Evolutionary conservation across 1,284 basidiomycete species (phyloP).

Genomic region (Trichosporon ovoides): DNA sequence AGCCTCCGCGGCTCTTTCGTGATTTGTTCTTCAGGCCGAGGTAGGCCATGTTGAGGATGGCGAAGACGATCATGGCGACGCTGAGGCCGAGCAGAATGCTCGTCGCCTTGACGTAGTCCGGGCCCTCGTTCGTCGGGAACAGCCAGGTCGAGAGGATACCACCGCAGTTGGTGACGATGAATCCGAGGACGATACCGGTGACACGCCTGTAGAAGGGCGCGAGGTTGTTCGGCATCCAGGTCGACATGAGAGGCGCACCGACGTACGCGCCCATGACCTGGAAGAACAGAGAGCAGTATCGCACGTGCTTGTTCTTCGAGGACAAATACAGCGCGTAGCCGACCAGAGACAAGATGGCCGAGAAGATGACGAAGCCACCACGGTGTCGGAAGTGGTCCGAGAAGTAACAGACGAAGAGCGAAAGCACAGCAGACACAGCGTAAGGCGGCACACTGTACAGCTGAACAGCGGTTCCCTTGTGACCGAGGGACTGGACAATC

Average conservation of each 20-base stretch:
- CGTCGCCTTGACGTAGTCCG: conserved; percentile 50
- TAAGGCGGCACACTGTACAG: conserved; percentile 57
- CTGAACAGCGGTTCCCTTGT: conserved; percentile 37
- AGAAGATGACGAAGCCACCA: conserved; percentile 38
- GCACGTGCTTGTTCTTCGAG: conserved; percentile 24
- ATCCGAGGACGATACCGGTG: conserved; percentile 55
- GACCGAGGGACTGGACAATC: conserved; percentile 55
- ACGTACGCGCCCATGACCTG: conserved; percentile 43
- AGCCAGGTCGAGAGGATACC: conserved; percentile 59
- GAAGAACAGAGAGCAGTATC: conserved; percentile 43
- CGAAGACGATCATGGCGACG: conserved; percentile 13
- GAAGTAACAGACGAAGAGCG: conserved; percentile 54
- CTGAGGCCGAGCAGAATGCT: conserved; percentile 22
- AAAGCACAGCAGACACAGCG: conserved; percentile 53
- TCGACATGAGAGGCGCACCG: conserved; percentile 29
- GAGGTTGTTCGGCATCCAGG: conserved; percentile 56
- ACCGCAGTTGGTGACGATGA: conserved; percentile 56
- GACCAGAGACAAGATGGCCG: conserved; percentile 25
- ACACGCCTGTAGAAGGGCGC: conserved; percentile 56
- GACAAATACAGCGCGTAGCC: conserved; percentile 42
- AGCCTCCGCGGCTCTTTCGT: not conserved
- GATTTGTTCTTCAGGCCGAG: conserved; percentile 15
- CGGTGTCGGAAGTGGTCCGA: conserved; percentile 57
- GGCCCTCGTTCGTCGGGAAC: conserved; percentile 50
- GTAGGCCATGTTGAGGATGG: conserved; percentile 19